Conservation (phyloP, 2,329 filamentous ascomycete species). For the Ambrosiella xylebori region DNA sequence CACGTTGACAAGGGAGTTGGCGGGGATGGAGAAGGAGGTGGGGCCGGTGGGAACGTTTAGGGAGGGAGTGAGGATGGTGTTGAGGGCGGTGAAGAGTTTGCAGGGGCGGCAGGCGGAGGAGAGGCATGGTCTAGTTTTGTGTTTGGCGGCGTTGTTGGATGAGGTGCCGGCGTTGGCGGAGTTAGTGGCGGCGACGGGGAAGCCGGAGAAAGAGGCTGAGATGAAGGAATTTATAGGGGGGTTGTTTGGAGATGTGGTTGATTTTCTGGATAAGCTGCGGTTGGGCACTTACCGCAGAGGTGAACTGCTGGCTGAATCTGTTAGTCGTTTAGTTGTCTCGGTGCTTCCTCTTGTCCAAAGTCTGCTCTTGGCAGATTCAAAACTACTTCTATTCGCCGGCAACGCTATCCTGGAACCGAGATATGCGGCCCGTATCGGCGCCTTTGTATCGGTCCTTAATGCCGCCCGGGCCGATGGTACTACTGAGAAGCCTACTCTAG, state of each 20-base stretch:
- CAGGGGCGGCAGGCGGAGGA: conserved; percentile 47
- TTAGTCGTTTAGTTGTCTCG: conserved; percentile 39
- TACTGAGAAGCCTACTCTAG: neutral
- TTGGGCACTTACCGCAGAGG: conserved; percentile 36
- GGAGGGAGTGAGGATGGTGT: conserved; percentile 26
- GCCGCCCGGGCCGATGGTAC: neutral
- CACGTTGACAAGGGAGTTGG: conserved; percentile 29
- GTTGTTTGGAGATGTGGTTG: neutral
- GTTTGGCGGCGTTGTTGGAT: conserved; percentile 41
- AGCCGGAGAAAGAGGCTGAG: neutral
- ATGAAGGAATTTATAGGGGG: neutral
- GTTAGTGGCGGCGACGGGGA: conserved; percentile 19
- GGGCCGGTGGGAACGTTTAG: conserved; percentile 18
- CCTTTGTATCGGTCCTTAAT: conserved; percentile 15
- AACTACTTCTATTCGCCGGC: neutral
- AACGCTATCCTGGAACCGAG: conserved; percentile 3
- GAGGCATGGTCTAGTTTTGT: conserved; percentile 48
- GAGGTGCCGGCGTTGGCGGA: conserved; percentile 22
- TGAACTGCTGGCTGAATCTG: conserved; percentile 47
- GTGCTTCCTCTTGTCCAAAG: conserved; percentile 24
- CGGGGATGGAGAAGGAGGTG: conserved; percentile 15
- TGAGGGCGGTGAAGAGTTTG: conserved; percentile 28
- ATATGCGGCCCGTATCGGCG: conserved; percentile 1
- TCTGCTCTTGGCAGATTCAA: neutral
- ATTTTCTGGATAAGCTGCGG: conserved; percentile 21